Evolutionary conservation across 352 stramenopile species (phyloP), one percentile per base, ranked within the genome.

Genomic region (Globisporangium uncinulatum): DNA sequence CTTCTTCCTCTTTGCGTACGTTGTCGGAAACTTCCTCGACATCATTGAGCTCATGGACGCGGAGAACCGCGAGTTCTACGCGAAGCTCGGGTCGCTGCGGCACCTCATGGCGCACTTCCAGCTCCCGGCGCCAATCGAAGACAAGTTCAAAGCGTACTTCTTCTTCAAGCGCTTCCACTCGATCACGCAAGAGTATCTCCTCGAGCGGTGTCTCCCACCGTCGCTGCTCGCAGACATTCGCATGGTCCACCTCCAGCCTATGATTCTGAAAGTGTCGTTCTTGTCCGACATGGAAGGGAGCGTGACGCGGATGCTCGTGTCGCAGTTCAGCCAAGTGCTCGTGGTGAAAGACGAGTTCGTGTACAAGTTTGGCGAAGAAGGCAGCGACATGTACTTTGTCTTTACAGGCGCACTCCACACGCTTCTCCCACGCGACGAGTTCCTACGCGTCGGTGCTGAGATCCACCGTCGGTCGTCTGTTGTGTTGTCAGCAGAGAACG

Each of bases 311-410:
- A 86, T 89, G 79, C 61, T 91, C 8, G 79, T 91, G 5, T 70
- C 74, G 2, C 77, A 88, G 44, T 86, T 91, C 55, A 81, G 58
- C 55, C 81, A 91, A 24, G 57, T 85, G 5, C 61, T 89, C 37
- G 58, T 88, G 5, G 67, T 87, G 10, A 73, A 74, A 31, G 73
- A 82, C 17, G 73, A 91, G 46, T 87, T 77, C 44, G 74, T 91
- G 4, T 89, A 74, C 66, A 76, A 69, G 34, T 82, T 75, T 20
- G 72, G 71, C 6, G 76, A 92, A 54, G 57, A 82, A 62, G 79
- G 79, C 6, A 77, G 65, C 20, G 79, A 89, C 46, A 92, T 92
- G 79, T 89, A 73, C 51, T 89, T 92, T 31, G 77, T 92, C 0
- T 92, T 86, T 55, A 76, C 77, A 15, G 79, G 81, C 9, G 31